These are phyloP conservation scores for Rhizopogon parksii DNA, from an alignment of 1,284 basidiomycete species.

Conservation along the genomic window DNA sequence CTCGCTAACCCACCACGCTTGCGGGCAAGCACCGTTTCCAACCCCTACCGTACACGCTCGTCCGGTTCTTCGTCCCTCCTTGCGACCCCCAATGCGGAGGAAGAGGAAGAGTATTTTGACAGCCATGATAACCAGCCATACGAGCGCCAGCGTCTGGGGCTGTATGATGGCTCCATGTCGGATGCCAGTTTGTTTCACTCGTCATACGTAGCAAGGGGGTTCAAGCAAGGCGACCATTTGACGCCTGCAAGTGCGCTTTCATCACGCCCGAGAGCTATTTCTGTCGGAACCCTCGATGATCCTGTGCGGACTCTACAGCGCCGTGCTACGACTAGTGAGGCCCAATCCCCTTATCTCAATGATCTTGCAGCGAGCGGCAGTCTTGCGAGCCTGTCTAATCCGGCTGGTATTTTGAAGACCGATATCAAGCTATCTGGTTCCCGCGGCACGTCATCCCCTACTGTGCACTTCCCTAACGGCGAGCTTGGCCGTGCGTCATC, in stretches of 20 bases:
- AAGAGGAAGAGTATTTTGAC: constrained; percentile 69
- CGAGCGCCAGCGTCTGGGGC: constrained; percentile 45
- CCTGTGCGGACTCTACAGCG: constrained; percentile 56
- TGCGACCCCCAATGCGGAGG: constrained; percentile 54
- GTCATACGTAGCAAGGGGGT: constrained; percentile 62
- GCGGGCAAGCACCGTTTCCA: constrained; percentile 87
- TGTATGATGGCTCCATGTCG: constrained; percentile 50
- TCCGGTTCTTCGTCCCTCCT: constrained; percentile 49
- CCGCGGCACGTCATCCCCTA: constrained; percentile 46
- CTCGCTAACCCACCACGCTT: constrained; percentile 70
- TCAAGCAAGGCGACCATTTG: constrained; percentile 66
- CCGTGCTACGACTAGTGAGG: constrained; percentile 53
- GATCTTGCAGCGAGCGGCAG: constrained; percentile 38
- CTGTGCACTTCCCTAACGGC: constrained; percentile 64
- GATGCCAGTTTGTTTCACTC: constrained; percentile 45
- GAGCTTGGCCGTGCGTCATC: constrained; percentile 56
- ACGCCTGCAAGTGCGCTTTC: constrained; percentile 34
- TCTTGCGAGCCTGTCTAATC: constrained; percentile 39
- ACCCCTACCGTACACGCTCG: constrained; percentile 65
- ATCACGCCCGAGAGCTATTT: constrained; percentile 80
- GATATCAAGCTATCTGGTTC: constrained; percentile 41
- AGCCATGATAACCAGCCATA: constrained; percentile 46
- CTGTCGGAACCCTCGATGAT: constrained; percentile 87
- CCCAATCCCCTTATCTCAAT: constrained; percentile 48
- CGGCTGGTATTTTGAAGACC: constrained; percentile 51